Percentiles rank a stretch among this genome's conserved stretches.
Conservation (phyloP, 2,329 filamentous ascomycete species). For the Ploettnerulaceae sp. region DNA sequence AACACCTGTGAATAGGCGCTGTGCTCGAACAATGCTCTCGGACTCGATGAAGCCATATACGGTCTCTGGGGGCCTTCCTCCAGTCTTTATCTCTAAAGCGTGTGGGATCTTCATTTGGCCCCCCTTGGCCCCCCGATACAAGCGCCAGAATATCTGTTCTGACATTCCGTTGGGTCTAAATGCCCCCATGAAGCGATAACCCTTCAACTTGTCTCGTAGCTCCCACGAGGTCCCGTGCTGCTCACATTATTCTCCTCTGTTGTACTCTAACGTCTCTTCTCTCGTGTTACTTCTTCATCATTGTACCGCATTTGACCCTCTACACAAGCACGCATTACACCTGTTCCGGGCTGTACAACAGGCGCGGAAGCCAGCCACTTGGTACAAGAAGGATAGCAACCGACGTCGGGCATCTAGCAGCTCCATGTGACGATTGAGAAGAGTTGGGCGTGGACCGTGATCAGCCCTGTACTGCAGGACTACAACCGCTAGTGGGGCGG, state of each 20-base stretch:
- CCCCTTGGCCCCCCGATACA: slow-evolving; percentile 27
- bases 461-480: slow-evolving; percentile 34
- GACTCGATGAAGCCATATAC: slow-evolving; percentile 38
- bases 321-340: slow-evolving; percentile 25
- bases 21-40: slow-evolving; percentile 32
- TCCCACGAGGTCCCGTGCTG: slow-evolving; percentile 31
- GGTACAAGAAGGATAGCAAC: slow-evolving; percentile 20
- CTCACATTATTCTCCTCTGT: slow-evolving; percentile 23
- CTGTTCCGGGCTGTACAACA: slow-evolving; percentile 22
- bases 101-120: slow-evolving; percentile 28
- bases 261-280: slow-evolving; percentile 25
- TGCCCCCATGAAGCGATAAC: slow-evolving; percentile 25
- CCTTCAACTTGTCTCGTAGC: slow-evolving; percentile 21
- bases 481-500: slow-evolving; percentile 29
- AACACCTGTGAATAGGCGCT: slow-evolving; percentile 41
- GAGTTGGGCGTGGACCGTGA: slow-evolving; percentile 33
- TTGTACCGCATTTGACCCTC: slow-evolving; percentile 18
- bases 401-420: slow-evolving; percentile 24
- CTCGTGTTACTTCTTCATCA: slow-evolving; percentile 22
- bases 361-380: slow-evolving; percentile 21
- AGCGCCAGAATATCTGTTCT: slow-evolving; percentile 27
- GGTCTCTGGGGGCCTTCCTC: slow-evolving; percentile 33
- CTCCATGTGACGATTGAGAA: slow-evolving; percentile 33
- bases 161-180: slow-evolving; percentile 27
- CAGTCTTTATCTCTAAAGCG: slow-evolving; percentile 22